Conservation (phyloP, 176 grass and related monocot genomes). For the barley (Hordeum vulgare) region MorexV3_pseudomolecules_assembly NC_058522.1:497521301-497521800, state of each 20-base stretch:
- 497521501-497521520: neutral
- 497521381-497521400: neutral
- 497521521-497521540: too few species aligned
- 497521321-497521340: conserved; percentile 97
- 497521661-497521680: neutral
- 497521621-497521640: neutral
- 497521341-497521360: conserved; percentile 86
- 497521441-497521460: neutral
- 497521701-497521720: neutral
- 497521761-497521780: too few species aligned
- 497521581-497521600: neutral
- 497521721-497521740: neutral
- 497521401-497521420: neutral
- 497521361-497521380: conserved; percentile 45
- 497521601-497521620: neutral
- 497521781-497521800: too few species aligned
- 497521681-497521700: neutral
- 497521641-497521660: neutral
- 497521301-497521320: conserved; percentile 79
- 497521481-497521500: neutral
- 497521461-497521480: neutral
- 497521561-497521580: neutral
- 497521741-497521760: neutral
- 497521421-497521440: neutral
- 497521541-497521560: too few species aligned